Base-by-base conservation (phyloP, 371 early-diverging fungal genomes). In the Actinomucor elegans region DNA sequence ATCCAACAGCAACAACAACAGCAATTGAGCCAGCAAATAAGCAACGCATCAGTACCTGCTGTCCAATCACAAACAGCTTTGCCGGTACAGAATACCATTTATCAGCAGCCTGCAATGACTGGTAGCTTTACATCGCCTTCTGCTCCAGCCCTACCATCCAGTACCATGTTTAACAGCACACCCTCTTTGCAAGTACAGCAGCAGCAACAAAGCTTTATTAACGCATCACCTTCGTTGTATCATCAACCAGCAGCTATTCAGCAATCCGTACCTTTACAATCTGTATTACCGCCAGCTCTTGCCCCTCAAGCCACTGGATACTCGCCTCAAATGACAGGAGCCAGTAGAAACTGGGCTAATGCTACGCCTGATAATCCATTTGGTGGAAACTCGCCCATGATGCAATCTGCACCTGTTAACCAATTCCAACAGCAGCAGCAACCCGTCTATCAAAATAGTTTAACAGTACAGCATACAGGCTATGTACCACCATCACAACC, bases 311-410 rank as follows among this genome's bases (percentile, higher is more conserved):
- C 45, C 14, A 53, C 49, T 34, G 34, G 53, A 31, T 23, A 54
- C 35, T 18, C 33, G 17, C 33, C 43, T 21, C 52, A 40, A 18
- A 38, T 31, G 33, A n/a, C 36, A 9, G 48, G 20, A 15, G 34
- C 24, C 5, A 41, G 41, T 5, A 42, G 68, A 14, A 67, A 48
- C 9, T 77, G 77, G 77, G 62, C 69, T 8, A 58, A 54, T 46
- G 66, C 77, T 23, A 76, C 77, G 28, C 77, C 77, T 15, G 72
- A 71, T 56, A 75, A 75, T 52, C 75, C 75, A 36, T 75, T 75
- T 49, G 75, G 75, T 31, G 38, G 37, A 27, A 48, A 26, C 17
- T n/a, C 41, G 18, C 17, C 34, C 15, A 24, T 44, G 45, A 35
- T 50, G 44, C 41, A 36, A 24, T 12, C 51, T 21, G 24, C 4